A percentile compares a stretch with the other conserved stretches of the same genome.
Conservation (phyloP, 345 rosid species). For the Syzygium oleosum region DNA sequence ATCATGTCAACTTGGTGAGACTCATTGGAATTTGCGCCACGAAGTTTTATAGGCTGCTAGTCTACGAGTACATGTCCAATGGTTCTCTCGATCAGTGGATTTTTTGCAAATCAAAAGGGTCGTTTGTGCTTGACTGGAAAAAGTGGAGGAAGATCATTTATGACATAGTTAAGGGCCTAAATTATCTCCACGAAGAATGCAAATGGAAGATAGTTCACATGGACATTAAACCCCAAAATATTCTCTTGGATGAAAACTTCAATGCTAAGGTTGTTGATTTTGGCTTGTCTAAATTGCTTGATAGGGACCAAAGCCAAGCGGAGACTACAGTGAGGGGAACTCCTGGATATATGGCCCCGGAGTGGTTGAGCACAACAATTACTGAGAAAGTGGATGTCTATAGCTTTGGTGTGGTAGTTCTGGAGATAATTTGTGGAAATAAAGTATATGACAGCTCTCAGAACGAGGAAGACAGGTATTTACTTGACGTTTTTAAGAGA, state of each 20-base stretch:
- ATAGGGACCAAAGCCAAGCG: slow-evolving; percentile 8
- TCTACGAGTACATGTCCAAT: slow-evolving; percentile 13
- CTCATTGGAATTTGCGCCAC: slow-evolving; percentile 15
- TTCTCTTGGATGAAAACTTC: slow-evolving; percentile 10
- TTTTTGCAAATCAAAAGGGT: not conserved
- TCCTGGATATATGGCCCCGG: slow-evolving; percentile 12
- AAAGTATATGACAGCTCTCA: slow-evolving; percentile 4
- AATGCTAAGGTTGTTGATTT: slow-evolving; percentile 14
- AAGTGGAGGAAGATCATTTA: slow-evolving; percentile 17
- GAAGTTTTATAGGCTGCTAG: slow-evolving; percentile 12
- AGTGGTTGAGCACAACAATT: slow-evolving; percentile 4
- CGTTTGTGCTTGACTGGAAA: slow-evolving; percentile 3
- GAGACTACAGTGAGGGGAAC: slow-evolving; percentile 11
- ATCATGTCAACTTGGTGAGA: slow-evolving; percentile 19
- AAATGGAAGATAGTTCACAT: slow-evolving; percentile 11
- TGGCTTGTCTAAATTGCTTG: slow-evolving; percentile 7
- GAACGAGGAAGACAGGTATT: slow-evolving; percentile 8
- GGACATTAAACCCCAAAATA: slow-evolving; percentile 12
- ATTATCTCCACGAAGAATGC: slow-evolving; percentile 21
- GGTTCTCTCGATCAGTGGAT: slow-evolving; percentile 20
- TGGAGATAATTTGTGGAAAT: slow-evolving; percentile 15
- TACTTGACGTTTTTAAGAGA: slow-evolving; percentile 5
- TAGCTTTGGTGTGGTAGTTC: slow-evolving; percentile 20
- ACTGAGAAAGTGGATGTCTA: slow-evolving; percentile 25
- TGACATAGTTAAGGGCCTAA: slow-evolving; percentile 17